Percentiles rank a stretch among this genome's conserved stretches.
Conservation (phyloP, 768 basidiomycete species). For the Artomyces pyxidatus region DNA sequence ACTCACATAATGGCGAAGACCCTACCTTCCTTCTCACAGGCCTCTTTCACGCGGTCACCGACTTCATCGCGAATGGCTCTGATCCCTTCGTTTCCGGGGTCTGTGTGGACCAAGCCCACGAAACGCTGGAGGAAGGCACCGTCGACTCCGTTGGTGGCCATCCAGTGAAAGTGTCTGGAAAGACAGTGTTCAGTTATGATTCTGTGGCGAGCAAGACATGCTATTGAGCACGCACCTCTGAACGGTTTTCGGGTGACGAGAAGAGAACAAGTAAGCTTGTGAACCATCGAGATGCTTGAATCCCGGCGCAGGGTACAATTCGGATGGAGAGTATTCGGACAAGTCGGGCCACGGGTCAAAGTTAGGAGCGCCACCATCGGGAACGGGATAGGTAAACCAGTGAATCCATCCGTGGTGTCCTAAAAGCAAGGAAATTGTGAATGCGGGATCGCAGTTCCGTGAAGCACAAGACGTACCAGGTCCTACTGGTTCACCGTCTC, state of each 20-base stretch:
- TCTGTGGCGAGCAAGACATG: not conserved
- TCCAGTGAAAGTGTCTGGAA: conserved; percentile 67
- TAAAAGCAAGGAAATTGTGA: conserved; percentile 11
- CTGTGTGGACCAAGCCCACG: conserved; percentile 53
- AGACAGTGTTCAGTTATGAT: not conserved
- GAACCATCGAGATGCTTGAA: conserved; percentile 47
- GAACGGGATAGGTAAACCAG: conserved; percentile 68
- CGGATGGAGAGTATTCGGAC: conserved; percentile 59
- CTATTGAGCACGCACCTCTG: conserved; percentile 32
- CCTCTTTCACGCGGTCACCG: conserved; percentile 60
- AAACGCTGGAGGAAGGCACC: conserved; percentile 81
- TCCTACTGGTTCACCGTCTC: conserved; percentile 59
- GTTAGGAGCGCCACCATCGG: conserved; percentile 62
- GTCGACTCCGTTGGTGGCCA: conserved; percentile 75
- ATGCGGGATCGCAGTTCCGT: not conserved
- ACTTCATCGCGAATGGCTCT: conserved; percentile 64
- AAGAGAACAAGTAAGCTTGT: conserved; percentile 69
- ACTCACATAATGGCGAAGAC: conserved; percentile 81
- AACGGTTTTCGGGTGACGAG: conserved; percentile 67
- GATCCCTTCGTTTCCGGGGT: conserved; percentile 47
- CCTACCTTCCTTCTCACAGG: conserved; percentile 72
- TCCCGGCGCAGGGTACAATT: conserved; percentile 64
- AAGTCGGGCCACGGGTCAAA: conserved; percentile 78
- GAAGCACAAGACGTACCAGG: conserved; percentile 34
- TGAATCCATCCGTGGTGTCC: conserved; percentile 85